Percentiles rank a stretch among this genome's conserved stretches.
These are phyloP conservation scores for sweet orange (Citrus sinensis) DNA, from an alignment of 345 rosid species.

Conservation along the genomic window DVS_A1.0 CM039165.1:35160001-35160500, in stretches of 20 bases:
- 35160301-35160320: slow-evolving; percentile 16
- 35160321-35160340: slow-evolving; percentile 20
- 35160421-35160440: slow-evolving; percentile 63
- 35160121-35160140: slow-evolving; percentile 45
- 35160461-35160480: slow-evolving; percentile 50
- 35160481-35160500: slow-evolving; percentile 19
- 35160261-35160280: slow-evolving; percentile 15
- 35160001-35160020: background rate
- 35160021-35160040: background rate
- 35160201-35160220: slow-evolving; percentile 38
- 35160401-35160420: slow-evolving; percentile 52
- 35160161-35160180: slow-evolving; percentile 66
- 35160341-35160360: slow-evolving; percentile 15
- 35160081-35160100: slow-evolving; percentile 17
- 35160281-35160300: slow-evolving; percentile 17
- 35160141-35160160: slow-evolving; percentile 55
- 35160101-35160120: slow-evolving; percentile 47
- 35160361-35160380: background rate
- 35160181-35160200: slow-evolving; percentile 32
- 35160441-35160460: slow-evolving; percentile 63
- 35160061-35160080: slow-evolving; percentile 10
- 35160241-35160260: slow-evolving; percentile 19
- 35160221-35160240: slow-evolving; percentile 30
- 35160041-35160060: background rate
- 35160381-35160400: slow-evolving; percentile 3